Conservation (phyloP, 2,329 filamentous ascomycete species). For the Bretziella fagacearum region DNA sequence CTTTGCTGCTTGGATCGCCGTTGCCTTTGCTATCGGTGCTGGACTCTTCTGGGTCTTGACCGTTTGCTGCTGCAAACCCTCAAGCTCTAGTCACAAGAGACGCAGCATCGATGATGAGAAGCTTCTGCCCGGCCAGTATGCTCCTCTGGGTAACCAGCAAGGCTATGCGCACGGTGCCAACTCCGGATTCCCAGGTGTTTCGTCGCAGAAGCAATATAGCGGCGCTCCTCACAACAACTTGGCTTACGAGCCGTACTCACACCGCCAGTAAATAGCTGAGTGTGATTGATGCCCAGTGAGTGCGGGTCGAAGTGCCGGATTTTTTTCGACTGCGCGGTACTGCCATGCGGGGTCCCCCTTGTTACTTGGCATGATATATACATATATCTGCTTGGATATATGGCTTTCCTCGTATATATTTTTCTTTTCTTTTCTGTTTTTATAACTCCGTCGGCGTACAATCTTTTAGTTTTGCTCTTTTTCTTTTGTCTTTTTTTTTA, state of each 20-base stretch:
- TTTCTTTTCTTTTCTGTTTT: slow-evolving; percentile 10
- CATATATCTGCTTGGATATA: not conserved
- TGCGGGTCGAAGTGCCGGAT: slow-evolving; percentile 8
- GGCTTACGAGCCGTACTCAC: slow-evolving; percentile 49
- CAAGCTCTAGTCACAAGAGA: slow-evolving; percentile 25
- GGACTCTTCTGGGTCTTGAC: slow-evolving; percentile 83
- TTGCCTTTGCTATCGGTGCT: slow-evolving; percentile 57
- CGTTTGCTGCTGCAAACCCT: slow-evolving; percentile 68
- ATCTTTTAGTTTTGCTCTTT: slow-evolving; percentile 8
- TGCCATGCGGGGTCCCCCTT: not conserved
- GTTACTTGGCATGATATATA: not conserved
- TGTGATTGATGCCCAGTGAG: not conserved
- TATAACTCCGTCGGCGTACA: slow-evolving; percentile 4
- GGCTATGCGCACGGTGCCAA: slow-evolving; percentile 16
- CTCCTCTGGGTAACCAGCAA: slow-evolving; percentile 23
- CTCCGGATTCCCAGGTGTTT: slow-evolving; percentile 14
- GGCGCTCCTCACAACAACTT: slow-evolving; percentile 31
- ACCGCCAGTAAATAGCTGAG: slow-evolving; percentile 30
- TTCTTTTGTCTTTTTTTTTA: slow-evolving; percentile 9
- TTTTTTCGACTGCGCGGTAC: slow-evolving; percentile 2
- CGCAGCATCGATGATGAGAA: slow-evolving; percentile 29
- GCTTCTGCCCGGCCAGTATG: slow-evolving; percentile 20
- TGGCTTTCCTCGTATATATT: not conserved
- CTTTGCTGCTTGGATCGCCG: slow-evolving; percentile 59
- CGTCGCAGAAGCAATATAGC: slow-evolving; percentile 25